Evolutionary conservation across 192 early-diverging fungal genomes (phyloP).

Genomic region (Diversispora epigaea): DNA sequence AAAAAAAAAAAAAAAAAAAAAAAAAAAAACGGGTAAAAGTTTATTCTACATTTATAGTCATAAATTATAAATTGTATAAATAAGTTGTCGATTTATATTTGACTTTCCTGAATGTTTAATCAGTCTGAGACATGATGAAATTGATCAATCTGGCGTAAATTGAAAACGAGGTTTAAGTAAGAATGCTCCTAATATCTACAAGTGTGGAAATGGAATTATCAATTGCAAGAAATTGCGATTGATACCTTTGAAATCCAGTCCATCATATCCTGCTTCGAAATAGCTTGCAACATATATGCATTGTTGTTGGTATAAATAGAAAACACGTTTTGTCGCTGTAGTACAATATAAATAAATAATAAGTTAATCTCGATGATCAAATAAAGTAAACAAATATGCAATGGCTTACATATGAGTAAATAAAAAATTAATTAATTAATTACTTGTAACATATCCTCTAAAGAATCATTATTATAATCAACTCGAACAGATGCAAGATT

Average conservation of each 20-base stretch:
- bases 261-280: slow-evolving; percentile 60
- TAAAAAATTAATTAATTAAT: slow-evolving; percentile 4
- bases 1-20: too few relatives aligned
- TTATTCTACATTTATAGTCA: too few relatives aligned
- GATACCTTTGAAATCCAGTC: slow-evolving; percentile 58
- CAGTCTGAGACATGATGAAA: slow-evolving; percentile 11
- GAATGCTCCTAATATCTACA: slow-evolving; percentile 19
- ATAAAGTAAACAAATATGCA: not conserved
- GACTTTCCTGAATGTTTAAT: too few relatives aligned
- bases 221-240: not conserved
- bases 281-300: slow-evolving; percentile 65
- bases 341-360: slow-evolving; percentile 1
- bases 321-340: slow-evolving; percentile 65
- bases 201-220: not conserved
- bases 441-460: slow-evolving; percentile 62
- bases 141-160: slow-evolving; percentile 25
- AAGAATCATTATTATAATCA: slow-evolving; percentile 49
- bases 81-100: too few relatives aligned
- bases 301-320: slow-evolving; percentile 67
- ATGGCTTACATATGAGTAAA: not conserved
- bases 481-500: slow-evolving; percentile 69
- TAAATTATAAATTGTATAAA: too few relatives aligned
- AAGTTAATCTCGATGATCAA: not conserved
- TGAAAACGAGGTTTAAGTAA: slow-evolving; percentile 21
- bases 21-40: too few relatives aligned